phyloP scores from a whole-genome alignment of 352 stramenopile species.

The Halophytophthora batemanensis region DNA sequence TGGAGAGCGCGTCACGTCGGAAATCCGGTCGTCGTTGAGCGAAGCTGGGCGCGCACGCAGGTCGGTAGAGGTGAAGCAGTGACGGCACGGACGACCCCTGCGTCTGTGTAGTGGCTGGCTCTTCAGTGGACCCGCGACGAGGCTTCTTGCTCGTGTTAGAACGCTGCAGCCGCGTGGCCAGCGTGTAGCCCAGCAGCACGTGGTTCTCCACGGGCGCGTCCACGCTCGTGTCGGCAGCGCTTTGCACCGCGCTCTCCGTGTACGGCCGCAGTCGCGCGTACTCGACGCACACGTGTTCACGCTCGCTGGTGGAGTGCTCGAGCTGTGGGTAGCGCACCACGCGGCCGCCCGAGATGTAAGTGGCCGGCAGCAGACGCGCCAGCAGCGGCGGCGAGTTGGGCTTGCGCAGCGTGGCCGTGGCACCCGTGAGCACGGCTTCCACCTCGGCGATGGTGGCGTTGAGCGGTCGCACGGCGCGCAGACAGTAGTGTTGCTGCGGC shows the following conservation, averaged over 20 bases:
- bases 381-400: slow-evolving; percentile 31
- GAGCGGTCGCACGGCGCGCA: slow-evolving; percentile 57
- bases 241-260: slow-evolving; percentile 8
- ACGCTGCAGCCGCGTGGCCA: slow-evolving; percentile 55
- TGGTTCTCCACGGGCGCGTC: slow-evolving; percentile 38
- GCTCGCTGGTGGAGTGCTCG: slow-evolving; percentile 58
- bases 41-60: slow-evolving; percentile 35
- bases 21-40: slow-evolving; percentile 38
- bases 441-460: slow-evolving; percentile 46
- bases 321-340: slow-evolving; percentile 46
- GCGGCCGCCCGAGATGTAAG: slow-evolving; percentile 38
- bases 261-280: slow-evolving; percentile 47
- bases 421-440: slow-evolving; percentile 45
- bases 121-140: not conserved
- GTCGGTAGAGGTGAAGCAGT: slow-evolving; percentile 60
- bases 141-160: slow-evolving; percentile 44
- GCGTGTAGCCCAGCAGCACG: slow-evolving; percentile 60
- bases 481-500: slow-evolving; percentile 25
- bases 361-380: slow-evolving; percentile 35
- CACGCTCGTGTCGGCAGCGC: slow-evolving; percentile 5
- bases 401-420: slow-evolving; percentile 22
- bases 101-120: slow-evolving; percentile 10
- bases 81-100: slow-evolving; percentile 43
- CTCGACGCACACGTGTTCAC: slow-evolving; percentile 57
- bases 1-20: slow-evolving; percentile 28